Percentiles rank a stretch among this genome's conserved stretches.
Evolutionary conservation across 768 basidiomycete species (phyloP).

Genomic region (Psilocybe cyanescens): DNA sequence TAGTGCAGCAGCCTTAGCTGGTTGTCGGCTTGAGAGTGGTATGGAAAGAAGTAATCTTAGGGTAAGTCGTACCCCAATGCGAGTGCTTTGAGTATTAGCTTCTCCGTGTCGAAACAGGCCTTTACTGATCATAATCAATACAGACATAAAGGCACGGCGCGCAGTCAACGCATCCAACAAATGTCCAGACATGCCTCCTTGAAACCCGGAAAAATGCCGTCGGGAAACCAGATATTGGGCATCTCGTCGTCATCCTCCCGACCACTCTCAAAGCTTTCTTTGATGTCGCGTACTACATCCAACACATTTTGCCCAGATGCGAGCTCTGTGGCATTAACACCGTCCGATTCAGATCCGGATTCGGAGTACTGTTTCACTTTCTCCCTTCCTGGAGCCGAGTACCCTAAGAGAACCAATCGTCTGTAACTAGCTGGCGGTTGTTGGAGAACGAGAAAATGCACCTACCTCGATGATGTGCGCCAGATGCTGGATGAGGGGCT

Average conservation of each 20-base stretch:
- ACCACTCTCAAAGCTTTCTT: conserved; percentile 62
- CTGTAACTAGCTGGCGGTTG: not conserved
- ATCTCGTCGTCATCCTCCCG: conserved; percentile 45
- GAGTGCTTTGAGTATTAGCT: conserved; percentile 50
- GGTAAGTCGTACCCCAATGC: conserved; percentile 48
- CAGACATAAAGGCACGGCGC: conserved; percentile 9
- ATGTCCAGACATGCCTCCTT: conserved; percentile 54
- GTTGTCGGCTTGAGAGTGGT: conserved; percentile 50
- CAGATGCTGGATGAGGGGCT: conserved; percentile 49
- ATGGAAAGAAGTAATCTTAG: conserved; percentile 46
- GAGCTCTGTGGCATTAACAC: too few species aligned
- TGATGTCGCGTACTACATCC: conserved; percentile 41
- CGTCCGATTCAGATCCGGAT: conserved; percentile 21
- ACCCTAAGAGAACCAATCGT: conserved; percentile 27
- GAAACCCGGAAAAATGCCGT: conserved; percentile 55
- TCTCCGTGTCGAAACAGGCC: conserved; percentile 46
- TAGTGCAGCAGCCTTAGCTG: conserved; percentile 64
- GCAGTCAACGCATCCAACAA: conserved; percentile 42
- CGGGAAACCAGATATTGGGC: conserved; percentile 65
- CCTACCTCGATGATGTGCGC: conserved; percentile 47
- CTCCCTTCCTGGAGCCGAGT: conserved; percentile 43
- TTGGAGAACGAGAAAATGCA: too few species aligned
- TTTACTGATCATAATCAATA: conserved; percentile 17
- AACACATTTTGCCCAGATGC: conserved; percentile 21
- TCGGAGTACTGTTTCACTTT: conserved; percentile 36